These are phyloP conservation scores for Sclerotinia minor DNA, from an alignment of 2,329 filamentous ascomycete species.

Conservation along the genomic window DNA sequence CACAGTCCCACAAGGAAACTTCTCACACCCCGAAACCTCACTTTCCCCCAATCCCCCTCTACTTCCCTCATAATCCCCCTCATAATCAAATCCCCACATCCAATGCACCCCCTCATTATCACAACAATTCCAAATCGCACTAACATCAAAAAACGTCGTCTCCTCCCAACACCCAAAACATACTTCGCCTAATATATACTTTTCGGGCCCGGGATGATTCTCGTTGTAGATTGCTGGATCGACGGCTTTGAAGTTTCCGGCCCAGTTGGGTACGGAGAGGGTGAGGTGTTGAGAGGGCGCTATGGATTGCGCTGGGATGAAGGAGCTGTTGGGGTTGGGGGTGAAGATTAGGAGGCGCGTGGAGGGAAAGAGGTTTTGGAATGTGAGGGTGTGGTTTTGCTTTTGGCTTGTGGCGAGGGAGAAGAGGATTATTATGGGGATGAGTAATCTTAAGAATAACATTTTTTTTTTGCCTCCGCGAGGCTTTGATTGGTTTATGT, in stretches of 20 bases:
- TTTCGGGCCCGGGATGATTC: neutral
- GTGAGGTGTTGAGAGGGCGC: neutral
- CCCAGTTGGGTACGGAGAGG: neutral
- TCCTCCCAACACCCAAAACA: slow-evolving; percentile 15
- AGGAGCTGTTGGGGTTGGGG: neutral
- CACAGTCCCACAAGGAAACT: neutral
- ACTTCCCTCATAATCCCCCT: neutral
- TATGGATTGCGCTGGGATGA: neutral
- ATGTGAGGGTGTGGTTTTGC: slow-evolving; percentile 11
- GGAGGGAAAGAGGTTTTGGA: slow-evolving; percentile 14
- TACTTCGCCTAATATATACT: neutral
- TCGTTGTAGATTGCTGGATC: too few relatives aligned
- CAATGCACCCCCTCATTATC: slow-evolving; percentile 18
- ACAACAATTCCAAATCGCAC: slow-evolving; percentile 18
- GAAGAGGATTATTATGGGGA: neutral
- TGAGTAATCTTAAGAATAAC: neutral
- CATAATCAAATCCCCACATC: slow-evolving; percentile 8
- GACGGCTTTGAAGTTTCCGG: slow-evolving; percentile 8
- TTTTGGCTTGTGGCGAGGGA: neutral
- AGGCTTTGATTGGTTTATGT: neutral
- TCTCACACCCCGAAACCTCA: neutral
- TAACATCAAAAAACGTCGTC: slow-evolving; percentile 14
- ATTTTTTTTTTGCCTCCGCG: neutral
- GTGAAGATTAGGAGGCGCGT: neutral
- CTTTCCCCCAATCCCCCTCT: neutral